Evolutionary conservation across 129 eudicot species (phyloP), one percentile per base, ranked within the genome.

Genomic region (Lactuca saligna): DNA sequence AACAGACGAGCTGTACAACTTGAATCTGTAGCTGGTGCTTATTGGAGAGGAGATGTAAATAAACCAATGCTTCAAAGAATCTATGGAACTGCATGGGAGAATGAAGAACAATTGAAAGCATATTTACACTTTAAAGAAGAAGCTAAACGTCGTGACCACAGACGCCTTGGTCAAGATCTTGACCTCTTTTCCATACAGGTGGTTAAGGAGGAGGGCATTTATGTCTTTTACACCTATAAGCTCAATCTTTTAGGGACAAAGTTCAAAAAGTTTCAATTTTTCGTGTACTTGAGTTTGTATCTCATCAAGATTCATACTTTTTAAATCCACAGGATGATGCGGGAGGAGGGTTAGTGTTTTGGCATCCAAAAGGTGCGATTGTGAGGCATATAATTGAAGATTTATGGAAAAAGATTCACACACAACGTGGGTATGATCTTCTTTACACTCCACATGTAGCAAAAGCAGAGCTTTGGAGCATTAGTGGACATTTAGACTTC

Each of bases 361-460:
- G 99, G 99, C 99, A 94, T 78, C 99, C 99, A 6, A 94, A 89
- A 70, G 99, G 99, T 11, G 95, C 99, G n/a, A 70, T 89, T 41
- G 84, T 94, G 17, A 87, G 99, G 77, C 97, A 87, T 68, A 83
- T 90, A 66, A 89, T 94, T 58, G 99, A 94, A 84, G 97, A 85
- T 76, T 70, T 90, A 25, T 94, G 99, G 99, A 94, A 87, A 74
- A 90, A 80, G 65, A 77, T 89, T 59, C 99, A 94, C 75, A 57
- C 87, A 29, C 72, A 86, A 37, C 74, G 76, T 41, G 99, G 92
- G 14, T 94, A 94, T 46, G 96, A 87, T 74, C 86, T 94, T 56
- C 78, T 94, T 17, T 94, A 94, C 74, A 94, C 99, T 16, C 99
- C 99, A 15, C 99, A 94, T 74, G 99, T 94, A 42, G 99, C 99